Evolutionary conservation across 148 eudicot species (phyloP).

Genomic region (Vaccinium myrtillus): DNA sequence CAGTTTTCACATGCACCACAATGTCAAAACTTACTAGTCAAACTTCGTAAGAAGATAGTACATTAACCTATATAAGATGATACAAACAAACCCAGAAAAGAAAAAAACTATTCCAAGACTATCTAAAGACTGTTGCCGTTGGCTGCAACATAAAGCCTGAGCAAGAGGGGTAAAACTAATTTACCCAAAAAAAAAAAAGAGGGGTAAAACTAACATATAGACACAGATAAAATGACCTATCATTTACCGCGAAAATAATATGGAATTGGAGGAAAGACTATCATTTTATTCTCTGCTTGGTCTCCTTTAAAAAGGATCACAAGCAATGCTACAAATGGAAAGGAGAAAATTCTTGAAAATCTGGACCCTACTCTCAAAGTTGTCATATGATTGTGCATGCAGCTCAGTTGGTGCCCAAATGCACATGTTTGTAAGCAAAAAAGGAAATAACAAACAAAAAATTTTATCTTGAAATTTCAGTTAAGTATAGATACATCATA

Average conservation of each 20-base stretch:
- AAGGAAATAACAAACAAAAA: neutral
- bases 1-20: neutral
- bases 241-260: neutral
- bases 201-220: neutral
- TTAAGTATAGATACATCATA: neutral
- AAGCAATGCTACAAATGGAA: slow-evolving; percentile 3
- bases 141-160: neutral
- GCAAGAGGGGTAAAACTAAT: neutral
- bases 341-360: neutral
- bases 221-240: neutral
- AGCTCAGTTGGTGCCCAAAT: neutral
- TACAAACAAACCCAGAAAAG: neutral
- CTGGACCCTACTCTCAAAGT: neutral
- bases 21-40: neutral
- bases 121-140: neutral
- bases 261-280: neutral
- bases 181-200: too few species aligned
- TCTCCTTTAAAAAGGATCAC: neutral
- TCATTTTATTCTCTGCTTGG: neutral
- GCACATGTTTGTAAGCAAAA: neutral
- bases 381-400: neutral
- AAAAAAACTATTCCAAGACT: neutral
- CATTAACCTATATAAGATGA: neutral
- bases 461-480: neutral
- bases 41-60: neutral